Base-by-base conservation (phyloP, 257 asterid genomes). In the Verbascum thapsus region DNA sequence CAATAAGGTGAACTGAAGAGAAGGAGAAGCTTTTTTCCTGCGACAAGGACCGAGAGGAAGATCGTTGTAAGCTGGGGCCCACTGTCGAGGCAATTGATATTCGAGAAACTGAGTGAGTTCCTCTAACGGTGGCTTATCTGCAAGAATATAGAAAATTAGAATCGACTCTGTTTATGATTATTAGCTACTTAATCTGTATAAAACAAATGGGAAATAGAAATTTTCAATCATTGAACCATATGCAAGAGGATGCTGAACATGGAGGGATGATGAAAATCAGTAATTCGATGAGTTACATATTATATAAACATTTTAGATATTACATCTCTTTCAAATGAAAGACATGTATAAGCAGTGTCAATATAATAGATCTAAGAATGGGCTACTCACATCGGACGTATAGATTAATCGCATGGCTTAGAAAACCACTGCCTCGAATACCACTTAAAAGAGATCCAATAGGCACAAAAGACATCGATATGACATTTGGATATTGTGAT, bases 381-480 rank as follows among this genome's bases (percentile, higher is more conserved):
- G 4, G 18, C 6, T 52, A 83, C 99, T 87, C 74, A 92, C 99
- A 92, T 72, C 99, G 85, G 9, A 92, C 71, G 73, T 92, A 92
- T 42, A 87, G 83, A 66, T 92, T 92, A 40, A 92, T 87, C 10
- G 97, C 99, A 50, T 92, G 97, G 68, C 88, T 85, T 71, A 92
- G 70, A 62, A 92, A 89, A 10, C 99, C 99, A 43, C 95, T 84
- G 68, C 99, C 99, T 67, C 76, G 80, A 54, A 79, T 76, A 3
- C 97, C 96, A 17, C 95, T 87, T 58, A 87, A 69, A 44, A 92
- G 88, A 17, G 99, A 92, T 45, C 81, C 85, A 26, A 92, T 87
- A 40, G 99, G 99, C 77, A 92, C 96, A 68, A 87, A 82, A 18
- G 97, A 81, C 97, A 92, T 89, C 11, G 99, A 87, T 79, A 87